phyloP scores from a whole-genome alignment of 2,329 filamentous ascomycete species.

The Aspergillus quadrilineatus region DNA sequence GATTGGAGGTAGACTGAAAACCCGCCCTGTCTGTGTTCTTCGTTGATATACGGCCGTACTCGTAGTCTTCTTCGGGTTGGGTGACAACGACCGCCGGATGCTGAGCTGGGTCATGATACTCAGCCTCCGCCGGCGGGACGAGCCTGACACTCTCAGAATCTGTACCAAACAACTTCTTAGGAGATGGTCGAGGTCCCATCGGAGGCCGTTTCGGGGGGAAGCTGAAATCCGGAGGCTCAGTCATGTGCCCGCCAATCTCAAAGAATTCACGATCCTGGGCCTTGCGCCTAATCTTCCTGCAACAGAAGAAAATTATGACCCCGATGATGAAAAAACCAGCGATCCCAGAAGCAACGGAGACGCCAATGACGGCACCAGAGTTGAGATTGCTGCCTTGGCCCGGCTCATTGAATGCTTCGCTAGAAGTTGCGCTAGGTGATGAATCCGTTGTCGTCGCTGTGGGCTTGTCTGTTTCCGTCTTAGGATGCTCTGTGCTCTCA shows the following conservation, averaged over 20 bases:
- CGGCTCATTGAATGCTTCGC: slow-evolving; percentile 8
- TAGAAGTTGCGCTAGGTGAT: slow-evolving; percentile 15
- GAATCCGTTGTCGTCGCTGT: slow-evolving; percentile 2
- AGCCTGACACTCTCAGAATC: slow-evolving; percentile 23
- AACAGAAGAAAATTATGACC: slow-evolving; percentile 33
- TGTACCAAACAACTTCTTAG: slow-evolving; percentile 1
- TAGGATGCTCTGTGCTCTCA: not conserved
- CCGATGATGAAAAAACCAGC: slow-evolving; percentile 36
- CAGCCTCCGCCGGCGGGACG: slow-evolving; percentile 19
- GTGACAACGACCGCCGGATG: slow-evolving; percentile 24
- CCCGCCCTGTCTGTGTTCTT: slow-evolving; percentile 27
- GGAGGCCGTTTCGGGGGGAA: slow-evolving; percentile 26
- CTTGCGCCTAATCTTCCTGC: slow-evolving; percentile 29
- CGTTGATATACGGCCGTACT: slow-evolving; percentile 1
- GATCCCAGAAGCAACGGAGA: slow-evolving; percentile 38
- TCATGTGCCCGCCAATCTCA: slow-evolving; percentile 42
- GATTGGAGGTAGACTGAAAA: slow-evolving; percentile 30
- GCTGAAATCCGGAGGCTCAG: slow-evolving; percentile 36
- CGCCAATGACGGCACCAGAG: slow-evolving; percentile 35
- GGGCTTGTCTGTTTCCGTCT: slow-evolving; percentile 11
- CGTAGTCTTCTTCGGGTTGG: slow-evolving; percentile 13
- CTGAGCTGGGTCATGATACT: slow-evolving; percentile 20
- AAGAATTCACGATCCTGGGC: slow-evolving; percentile 30
- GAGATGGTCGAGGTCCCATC: slow-evolving; percentile 16
- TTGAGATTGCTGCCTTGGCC: slow-evolving; percentile 22